phyloP scores from a whole-genome alignment of 2,329 filamentous ascomycete genomes.

The Penicillium sp. region DNA sequence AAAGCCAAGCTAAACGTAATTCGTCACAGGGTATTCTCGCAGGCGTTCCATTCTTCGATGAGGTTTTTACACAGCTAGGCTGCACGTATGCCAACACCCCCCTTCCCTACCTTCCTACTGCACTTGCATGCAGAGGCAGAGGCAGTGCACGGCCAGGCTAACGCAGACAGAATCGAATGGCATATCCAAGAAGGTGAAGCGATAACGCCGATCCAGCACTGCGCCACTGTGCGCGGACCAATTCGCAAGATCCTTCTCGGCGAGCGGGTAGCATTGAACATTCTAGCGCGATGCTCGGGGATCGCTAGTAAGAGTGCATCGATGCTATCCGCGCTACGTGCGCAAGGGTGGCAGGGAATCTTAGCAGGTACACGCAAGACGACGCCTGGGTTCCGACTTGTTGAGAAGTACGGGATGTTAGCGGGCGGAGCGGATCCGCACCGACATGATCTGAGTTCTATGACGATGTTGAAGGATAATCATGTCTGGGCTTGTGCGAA shows the following conservation, averaged over 20 bases:
- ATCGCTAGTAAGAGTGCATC: slow-evolving; percentile 67
- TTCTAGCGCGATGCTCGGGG: slow-evolving; percentile 85
- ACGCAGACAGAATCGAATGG: slow-evolving; percentile 71
- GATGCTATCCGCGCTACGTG: slow-evolving; percentile 55
- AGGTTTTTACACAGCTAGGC: slow-evolving; percentile 85
- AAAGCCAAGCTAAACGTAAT: not conserved
- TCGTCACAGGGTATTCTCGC: slow-evolving; percentile 71
- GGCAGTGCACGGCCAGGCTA: not conserved
- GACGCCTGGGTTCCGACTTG: slow-evolving; percentile 89
- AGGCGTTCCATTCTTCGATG: slow-evolving; percentile 91
- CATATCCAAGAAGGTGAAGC: slow-evolving; percentile 72
- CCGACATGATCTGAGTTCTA: slow-evolving; percentile 83
- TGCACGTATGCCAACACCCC: slow-evolving; percentile 61
- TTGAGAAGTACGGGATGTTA: slow-evolving; percentile 98
- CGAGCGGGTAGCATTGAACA: slow-evolving; percentile 89
- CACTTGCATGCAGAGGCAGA: too few relatives aligned
- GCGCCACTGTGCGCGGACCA: slow-evolving; percentile 84
- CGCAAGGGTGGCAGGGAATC: slow-evolving; percentile 73
- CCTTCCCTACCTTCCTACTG: too few relatives aligned
- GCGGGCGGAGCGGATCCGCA: slow-evolving; percentile 91
- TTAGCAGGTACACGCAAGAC: slow-evolving; percentile 97
- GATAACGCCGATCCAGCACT: slow-evolving; percentile 64
- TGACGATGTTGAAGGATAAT: slow-evolving; percentile 99
- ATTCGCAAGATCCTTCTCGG: slow-evolving; percentile 83
- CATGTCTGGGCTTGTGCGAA: slow-evolving; percentile 85